A percentile compares a stretch with the other conserved stretches of the same genome.
phyloP scores from a whole-genome alignment of 2,329 filamentous ascomycete species.

The Allantophomopsis lycopodina region DNA sequence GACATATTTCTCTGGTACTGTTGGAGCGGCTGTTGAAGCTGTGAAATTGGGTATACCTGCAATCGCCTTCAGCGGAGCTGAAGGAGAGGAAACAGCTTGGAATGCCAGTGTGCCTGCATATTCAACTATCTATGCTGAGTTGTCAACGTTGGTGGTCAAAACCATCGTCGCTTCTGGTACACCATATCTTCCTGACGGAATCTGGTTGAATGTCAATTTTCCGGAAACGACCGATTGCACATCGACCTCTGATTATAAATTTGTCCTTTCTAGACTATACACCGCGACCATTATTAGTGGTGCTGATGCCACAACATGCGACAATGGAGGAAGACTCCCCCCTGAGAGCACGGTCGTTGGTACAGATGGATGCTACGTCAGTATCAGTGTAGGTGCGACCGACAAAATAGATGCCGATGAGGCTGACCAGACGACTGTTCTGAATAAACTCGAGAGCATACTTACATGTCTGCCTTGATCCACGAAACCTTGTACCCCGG shows the following conservation, averaged over 20 bases:
- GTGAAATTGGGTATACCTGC: constrained; percentile 42
- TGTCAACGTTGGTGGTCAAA: constrained; percentile 43
- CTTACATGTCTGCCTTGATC: constrained; percentile 28
- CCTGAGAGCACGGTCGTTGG: constrained; percentile 39
- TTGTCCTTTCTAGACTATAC: constrained; percentile 48
- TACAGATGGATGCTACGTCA: constrained; percentile 41
- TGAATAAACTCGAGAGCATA: constrained; percentile 32
- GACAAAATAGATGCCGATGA: constrained; percentile 45
- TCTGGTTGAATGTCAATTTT: too few relatives aligned
- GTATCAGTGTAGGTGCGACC: constrained; percentile 46
- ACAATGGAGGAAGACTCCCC: constrained; percentile 35
- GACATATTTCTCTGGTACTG: constrained; percentile 49
- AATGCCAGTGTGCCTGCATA: constrained; percentile 32
- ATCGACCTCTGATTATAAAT: constrained; percentile 38
- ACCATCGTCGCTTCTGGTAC: constrained; percentile 29
- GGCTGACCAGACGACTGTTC: constrained; percentile 33
- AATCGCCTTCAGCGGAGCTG: constrained; percentile 52
- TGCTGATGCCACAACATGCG: constrained; percentile 41
- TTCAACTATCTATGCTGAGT: constrained; percentile 47
- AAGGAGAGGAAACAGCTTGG: constrained; percentile 35
- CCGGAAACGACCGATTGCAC: too few relatives aligned
- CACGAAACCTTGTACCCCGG: constrained; percentile 6
- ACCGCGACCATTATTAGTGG: constrained; percentile 22
- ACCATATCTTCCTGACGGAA: too few relatives aligned
- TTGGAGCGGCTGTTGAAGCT: constrained; percentile 50